These are phyloP conservation scores for Septoria linicola DNA, from an alignment of 2,329 filamentous ascomycete genomes.

Conservation along the genomic window DNA sequence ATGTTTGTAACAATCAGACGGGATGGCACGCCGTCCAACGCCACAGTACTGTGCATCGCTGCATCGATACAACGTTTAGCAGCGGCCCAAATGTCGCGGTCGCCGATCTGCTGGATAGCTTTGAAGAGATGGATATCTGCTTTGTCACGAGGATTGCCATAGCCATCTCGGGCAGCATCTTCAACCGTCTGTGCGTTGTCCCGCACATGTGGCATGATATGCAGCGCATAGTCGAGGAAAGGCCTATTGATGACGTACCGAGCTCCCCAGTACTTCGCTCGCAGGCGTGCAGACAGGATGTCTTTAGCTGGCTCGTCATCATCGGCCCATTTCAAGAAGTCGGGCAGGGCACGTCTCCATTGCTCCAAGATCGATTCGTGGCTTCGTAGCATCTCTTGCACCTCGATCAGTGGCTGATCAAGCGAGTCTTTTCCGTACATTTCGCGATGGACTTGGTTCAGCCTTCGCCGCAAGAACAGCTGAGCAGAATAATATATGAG, in stretches of 20 bases:
- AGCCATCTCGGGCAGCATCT: slow-evolving; percentile 33
- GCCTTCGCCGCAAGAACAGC: slow-evolving; percentile 57
- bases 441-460: slow-evolving; percentile 57
- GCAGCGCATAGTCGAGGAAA: slow-evolving; percentile 63
- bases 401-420: slow-evolving; percentile 23
- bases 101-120: slow-evolving; percentile 35
- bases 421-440: slow-evolving; percentile 48
- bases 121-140: slow-evolving; percentile 39
- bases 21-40: slow-evolving; percentile 69
- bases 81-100: slow-evolving; percentile 33
- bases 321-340: slow-evolving; percentile 61
- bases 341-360: slow-evolving; percentile 55
- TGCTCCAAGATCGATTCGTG: slow-evolving; percentile 45
- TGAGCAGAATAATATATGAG: slow-evolving; percentile 62
- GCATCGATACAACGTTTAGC: slow-evolving; percentile 62
- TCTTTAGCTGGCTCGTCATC: slow-evolving; percentile 68
- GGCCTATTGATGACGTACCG: slow-evolving; percentile 85
- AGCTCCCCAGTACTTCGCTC: slow-evolving; percentile 93
- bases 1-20: slow-evolving; percentile 86
- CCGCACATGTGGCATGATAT: slow-evolving; percentile 43
- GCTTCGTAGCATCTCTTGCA: slow-evolving; percentile 34
- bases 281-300: slow-evolving; percentile 77
- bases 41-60: slow-evolving; percentile 78
- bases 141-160: slow-evolving; percentile 34
- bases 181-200: slow-evolving; percentile 26